Base-by-base conservation (phyloP, 2,329 filamentous ascomycete species). In the Cyphellophora attinorum region DNA sequence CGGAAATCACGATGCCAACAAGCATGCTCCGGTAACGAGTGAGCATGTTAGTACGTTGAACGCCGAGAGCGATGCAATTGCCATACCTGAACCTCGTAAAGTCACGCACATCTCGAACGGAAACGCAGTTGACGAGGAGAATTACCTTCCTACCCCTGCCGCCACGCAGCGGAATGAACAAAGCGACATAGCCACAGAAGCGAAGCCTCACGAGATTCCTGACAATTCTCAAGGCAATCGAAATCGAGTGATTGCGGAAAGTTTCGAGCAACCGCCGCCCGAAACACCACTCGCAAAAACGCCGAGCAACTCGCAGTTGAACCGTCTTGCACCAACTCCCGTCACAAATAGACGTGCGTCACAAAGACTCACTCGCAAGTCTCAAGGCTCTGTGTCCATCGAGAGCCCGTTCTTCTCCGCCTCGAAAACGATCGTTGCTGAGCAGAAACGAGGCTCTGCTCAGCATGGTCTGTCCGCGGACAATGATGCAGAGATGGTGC, bases 351-450 rank as follows among this genome's bases (percentile, higher is more conserved):
- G n/a, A n/a, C 40, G 42, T 29, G 34, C 23, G 12, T 45, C 42
- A n/a, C 35, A 38, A 34, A 37, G 42, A 27, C 27, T 47, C 6
- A 33, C 29, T 15, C 37, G 25, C 25, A 43, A 41, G 15, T 33
- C 42, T 16, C 27, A n/a, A 13, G 36, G 42, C 32, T 16, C 42
- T n/a, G 31, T 27, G 14, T 35, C 37, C 23, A 29, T 47, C 10
- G 43, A 38, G n/a, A 49, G 44, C 27, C 44, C 41, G 11, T 47
- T 43, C 29, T 47, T 49, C 25, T 45, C 31, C 1, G 35, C 42
- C 30, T 31, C 37, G 19, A 45, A 39, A 12, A 18, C 21, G 8
- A 25, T n/a, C n/a, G 8, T 25, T 8, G 21, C 21, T 25, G 21
- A 8, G n/a, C 8, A 8, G 8, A 25, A 8, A n/a, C 8, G n/a